These are phyloP conservation scores for Sicyos baderoa DNA, from an alignment of 306 rosid genomes.

Conservation along the genomic window DNA sequence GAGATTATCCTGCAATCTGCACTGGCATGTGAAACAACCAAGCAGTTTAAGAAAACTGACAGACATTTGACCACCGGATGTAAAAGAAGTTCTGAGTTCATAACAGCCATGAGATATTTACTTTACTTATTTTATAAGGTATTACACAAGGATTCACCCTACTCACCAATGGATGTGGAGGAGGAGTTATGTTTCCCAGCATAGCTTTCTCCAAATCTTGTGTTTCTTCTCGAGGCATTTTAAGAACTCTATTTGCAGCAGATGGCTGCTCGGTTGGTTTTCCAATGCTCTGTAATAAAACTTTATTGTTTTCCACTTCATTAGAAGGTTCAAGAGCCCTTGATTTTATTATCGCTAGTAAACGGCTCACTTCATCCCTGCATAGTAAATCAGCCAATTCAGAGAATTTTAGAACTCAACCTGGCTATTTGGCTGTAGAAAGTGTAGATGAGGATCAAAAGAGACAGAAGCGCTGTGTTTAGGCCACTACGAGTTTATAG, in stretches of 20 bases:
- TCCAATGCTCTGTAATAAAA: conserved; percentile 19
- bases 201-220: conserved; percentile 30
- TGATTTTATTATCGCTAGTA: conserved; percentile 59
- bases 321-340: conserved; percentile 45
- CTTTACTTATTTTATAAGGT: background rate
- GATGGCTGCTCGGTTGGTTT: conserved; percentile 33
- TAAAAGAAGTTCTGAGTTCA: conserved; percentile 1
- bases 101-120: background rate
- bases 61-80: background rate
- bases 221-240: conserved; percentile 31
- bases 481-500: background rate
- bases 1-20: too few relatives aligned
- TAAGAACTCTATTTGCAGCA: conserved; percentile 24
- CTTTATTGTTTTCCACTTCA: conserved; percentile 31
- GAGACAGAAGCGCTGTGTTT: background rate
- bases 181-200: conserved; percentile 49
- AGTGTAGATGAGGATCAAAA: background rate
- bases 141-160: conserved; percentile 2
- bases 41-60: background rate
- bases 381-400: conserved; percentile 19
- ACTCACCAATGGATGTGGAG: conserved; percentile 41
- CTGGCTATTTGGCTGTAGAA: background rate
- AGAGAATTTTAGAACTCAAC: conserved; percentile 1
- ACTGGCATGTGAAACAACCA: background rate
- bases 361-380: conserved; percentile 61